These are phyloP conservation scores for Lolium rigidum DNA, from an alignment of 176 grass and related monocot species.

Conservation along the genomic window DNA sequence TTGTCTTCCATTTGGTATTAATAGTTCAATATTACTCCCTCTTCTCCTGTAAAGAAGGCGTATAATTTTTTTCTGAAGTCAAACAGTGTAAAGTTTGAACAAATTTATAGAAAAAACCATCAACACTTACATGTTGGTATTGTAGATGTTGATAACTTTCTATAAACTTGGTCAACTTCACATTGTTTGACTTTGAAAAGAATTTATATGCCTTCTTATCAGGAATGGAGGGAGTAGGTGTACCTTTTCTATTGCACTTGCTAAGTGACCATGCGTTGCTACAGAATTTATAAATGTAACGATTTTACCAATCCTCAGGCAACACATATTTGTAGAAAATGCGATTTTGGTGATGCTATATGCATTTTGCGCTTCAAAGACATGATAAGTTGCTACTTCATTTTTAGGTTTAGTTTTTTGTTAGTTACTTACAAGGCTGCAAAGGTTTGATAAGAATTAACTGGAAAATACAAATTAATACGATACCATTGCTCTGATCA, in stretches of 20 bases:
- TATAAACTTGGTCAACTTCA: neutral
- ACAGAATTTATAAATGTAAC: no score
- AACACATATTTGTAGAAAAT: no score
- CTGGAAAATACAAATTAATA: no score
- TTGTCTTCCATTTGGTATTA: constrained; percentile 22
- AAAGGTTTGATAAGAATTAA: no score
- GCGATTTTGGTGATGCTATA: no score
- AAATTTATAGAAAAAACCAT: neutral
- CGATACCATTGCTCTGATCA: no score
- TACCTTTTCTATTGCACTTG: neutral
- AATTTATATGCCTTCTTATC: neutral
- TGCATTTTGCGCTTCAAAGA: no score
- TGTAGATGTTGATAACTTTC: neutral
- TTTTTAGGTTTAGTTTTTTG: no score
- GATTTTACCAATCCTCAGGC: no score
- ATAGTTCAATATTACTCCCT: neutral
- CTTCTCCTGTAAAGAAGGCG: neutral
- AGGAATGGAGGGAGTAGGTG: neutral
- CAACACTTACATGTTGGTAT: neutral
- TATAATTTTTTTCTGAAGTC: neutral
- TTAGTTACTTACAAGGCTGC: no score
- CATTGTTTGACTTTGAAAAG: neutral
- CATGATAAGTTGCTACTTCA: no score
- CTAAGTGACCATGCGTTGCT: no score
- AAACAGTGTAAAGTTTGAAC: neutral